Conservation (phyloP, 768 basidiomycete genomes). For the Calocera viscosa region DNA sequence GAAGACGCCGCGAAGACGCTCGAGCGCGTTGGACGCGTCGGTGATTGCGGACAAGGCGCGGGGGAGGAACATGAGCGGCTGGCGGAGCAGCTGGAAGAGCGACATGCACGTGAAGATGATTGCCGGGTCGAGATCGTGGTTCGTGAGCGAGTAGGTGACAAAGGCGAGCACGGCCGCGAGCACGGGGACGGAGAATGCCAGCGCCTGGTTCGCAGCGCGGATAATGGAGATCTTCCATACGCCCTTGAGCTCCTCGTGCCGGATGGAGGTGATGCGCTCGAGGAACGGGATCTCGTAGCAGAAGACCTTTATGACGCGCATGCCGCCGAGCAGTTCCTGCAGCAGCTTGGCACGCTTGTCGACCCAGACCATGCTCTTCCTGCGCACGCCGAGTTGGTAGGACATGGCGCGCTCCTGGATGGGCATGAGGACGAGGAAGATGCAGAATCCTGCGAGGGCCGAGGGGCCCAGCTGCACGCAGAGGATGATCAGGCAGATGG, state of each 20-base stretch:
- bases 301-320: conserved; percentile 69
- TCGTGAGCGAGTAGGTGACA: conserved; percentile 48
- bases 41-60: conserved; percentile 36
- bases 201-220: conserved; percentile 50
- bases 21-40: conserved; percentile 52
- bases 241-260: conserved; percentile 44
- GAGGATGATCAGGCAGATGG: conserved; percentile 9
- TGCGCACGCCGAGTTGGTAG: conserved; percentile 41
- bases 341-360: conserved; percentile 51
- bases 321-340: conserved; percentile 52
- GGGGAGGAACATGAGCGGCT: conserved; percentile 57
- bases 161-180: conserved; percentile 56
- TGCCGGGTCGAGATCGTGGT: conserved; percentile 47
- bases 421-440: conserved; percentile 51
- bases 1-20: conserved; percentile 40
- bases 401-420: conserved; percentile 54
- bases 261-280: conserved; percentile 42
- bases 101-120: conserved; percentile 56
- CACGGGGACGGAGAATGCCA: conserved; percentile 48
- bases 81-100: conserved; percentile 52
- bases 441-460: conserved; percentile 54
- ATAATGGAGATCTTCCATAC: conserved; percentile 46
- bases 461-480: conserved; percentile 48
- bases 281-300: conserved; percentile 59
- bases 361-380: conserved; percentile 47